These are phyloP conservation scores for Paralagenidium karlingii DNA, from an alignment of 352 stramenopile genomes.

Conservation along the genomic window DNA sequence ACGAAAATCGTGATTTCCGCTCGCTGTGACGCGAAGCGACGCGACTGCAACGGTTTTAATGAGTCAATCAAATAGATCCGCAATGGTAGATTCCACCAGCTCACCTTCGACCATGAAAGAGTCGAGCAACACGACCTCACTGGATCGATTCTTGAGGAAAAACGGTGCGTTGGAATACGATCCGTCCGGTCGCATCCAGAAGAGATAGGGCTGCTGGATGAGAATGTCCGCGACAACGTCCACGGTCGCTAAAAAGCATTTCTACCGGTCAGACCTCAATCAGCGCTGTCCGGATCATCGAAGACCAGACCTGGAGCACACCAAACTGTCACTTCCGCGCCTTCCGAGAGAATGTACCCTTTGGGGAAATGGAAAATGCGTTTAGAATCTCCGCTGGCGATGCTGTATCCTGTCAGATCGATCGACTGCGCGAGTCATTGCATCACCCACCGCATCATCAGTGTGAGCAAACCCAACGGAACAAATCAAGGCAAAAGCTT, in stretches of 20 bases:
- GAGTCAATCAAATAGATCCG: not conserved
- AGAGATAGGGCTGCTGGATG: slow-evolving; percentile 65
- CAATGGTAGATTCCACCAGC: not conserved
- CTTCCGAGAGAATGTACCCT: slow-evolving; percentile 51
- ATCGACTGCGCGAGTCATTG: slow-evolving; percentile 14
- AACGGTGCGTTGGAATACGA: slow-evolving; percentile 46
- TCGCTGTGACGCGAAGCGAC: slow-evolving; percentile 46
- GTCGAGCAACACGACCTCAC: slow-evolving; percentile 67
- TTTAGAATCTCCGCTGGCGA: slow-evolving; percentile 26
- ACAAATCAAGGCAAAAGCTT: not conserved
- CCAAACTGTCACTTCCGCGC: slow-evolving; percentile 77
- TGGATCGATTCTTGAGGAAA: slow-evolving; percentile 22
- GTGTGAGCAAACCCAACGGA: not conserved
- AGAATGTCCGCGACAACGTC: slow-evolving; percentile 67
- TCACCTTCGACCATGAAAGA: slow-evolving; percentile 54
- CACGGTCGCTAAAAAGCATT: slow-evolving; percentile 5
- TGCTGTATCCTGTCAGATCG: slow-evolving; percentile 52
- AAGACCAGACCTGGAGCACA: slow-evolving; percentile 31
- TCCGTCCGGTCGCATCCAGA: slow-evolving; percentile 53
- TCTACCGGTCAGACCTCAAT: slow-evolving; percentile 2
- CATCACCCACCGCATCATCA: not conserved
- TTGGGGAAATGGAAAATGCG: slow-evolving; percentile 50
- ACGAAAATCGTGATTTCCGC: slow-evolving; percentile 61
- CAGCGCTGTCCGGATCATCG: too few relatives aligned
- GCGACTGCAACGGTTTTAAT: slow-evolving; percentile 15